Percentiles rank a stretch among this genome's conserved stretches.
Conservation (phyloP, 2,329 filamentous ascomycete genomes). For the Fusarium succisae region DNA sequence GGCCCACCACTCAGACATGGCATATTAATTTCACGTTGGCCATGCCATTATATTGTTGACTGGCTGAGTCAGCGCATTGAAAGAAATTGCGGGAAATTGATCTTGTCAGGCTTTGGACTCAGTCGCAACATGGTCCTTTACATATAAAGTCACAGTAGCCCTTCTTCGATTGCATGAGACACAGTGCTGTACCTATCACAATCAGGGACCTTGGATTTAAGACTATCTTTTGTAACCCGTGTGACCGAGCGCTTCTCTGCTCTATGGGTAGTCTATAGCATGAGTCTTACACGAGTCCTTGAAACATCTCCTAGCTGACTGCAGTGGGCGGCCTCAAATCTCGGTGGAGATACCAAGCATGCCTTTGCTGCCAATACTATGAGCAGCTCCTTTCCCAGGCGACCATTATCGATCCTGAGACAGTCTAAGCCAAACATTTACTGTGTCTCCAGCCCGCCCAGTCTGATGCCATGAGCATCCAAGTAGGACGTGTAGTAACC, state of each 20-base stretch:
- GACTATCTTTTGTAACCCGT: background rate
- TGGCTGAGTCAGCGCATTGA: fast-evolving
- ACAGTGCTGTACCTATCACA: fast-evolving
- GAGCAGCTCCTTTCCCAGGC: constrained; percentile 62
- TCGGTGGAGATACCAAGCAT: constrained; percentile 62
- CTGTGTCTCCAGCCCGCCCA: constrained; percentile 60
- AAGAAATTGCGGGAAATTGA: fast-evolving
- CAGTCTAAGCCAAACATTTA: constrained; percentile 61
- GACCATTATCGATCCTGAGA: constrained; percentile 67
- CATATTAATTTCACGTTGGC: fast-evolving
- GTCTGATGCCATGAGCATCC: constrained; percentile 63
- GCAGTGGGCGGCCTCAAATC: constrained; percentile 58
- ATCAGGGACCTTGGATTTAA: fast-evolving
- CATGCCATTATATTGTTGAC: background rate
- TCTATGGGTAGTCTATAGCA: background rate
- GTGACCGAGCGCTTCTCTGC: background rate
- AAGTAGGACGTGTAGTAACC: constrained; percentile 53
- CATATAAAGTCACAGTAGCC: fast-evolving
- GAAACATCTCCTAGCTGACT: background rate
- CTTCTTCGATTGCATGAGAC: fast-evolving
- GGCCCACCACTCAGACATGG: fast-evolving
- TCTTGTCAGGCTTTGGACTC: fast-evolving
- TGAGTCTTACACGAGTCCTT: background rate
- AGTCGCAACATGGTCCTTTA: background rate
- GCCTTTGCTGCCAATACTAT: constrained; percentile 52